Percentiles rank a stretch among this genome's conserved stretches.
Evolutionary conservation across 306 rosid species (phyloP).

Genomic region (Corylus avellana): DNA sequence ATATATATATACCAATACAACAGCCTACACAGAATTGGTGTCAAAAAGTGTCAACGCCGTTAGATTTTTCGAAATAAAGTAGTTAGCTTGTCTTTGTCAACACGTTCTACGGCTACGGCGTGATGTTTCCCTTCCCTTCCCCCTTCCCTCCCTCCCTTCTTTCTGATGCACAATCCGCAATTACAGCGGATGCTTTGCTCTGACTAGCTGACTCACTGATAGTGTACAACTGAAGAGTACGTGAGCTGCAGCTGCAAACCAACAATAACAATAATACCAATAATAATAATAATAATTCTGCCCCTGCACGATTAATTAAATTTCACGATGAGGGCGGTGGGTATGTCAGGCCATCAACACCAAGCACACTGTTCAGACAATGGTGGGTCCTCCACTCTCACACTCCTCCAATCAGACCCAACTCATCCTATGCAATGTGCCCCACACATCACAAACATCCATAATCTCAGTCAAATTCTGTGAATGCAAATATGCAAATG

Average conservation of each 20-base stretch:
- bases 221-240: neutral
- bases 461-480: constrained; percentile 42
- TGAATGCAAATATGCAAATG: neutral
- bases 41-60: constrained; percentile 63
- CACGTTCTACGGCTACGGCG: constrained; percentile 13
- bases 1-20: too few species aligned
- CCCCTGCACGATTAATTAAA: neutral
- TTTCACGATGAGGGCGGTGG: constrained; percentile 12
- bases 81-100: constrained; percentile 55
- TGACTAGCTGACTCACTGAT: constrained; percentile 22
- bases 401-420: constrained; percentile 13
- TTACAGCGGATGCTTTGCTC: constrained; percentile 15
- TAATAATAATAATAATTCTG: too few species aligned
- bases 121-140: neutral
- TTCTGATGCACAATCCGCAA: neutral
- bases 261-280: neutral
- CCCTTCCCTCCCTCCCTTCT: too few species aligned
- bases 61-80: constrained; percentile 38
- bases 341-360: constrained; percentile 17
- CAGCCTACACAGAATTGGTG: constrained; percentile 8
- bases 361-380: constrained; percentile 11
- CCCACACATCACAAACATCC: constrained; percentile 48
- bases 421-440: constrained; percentile 22
- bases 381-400: constrained; percentile 26
- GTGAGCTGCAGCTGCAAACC: neutral